These are phyloP conservation scores for Coleophoma eucalyptorum DNA, from an alignment of 2,329 filamentous ascomycete species.

Conservation along the genomic window DNA sequence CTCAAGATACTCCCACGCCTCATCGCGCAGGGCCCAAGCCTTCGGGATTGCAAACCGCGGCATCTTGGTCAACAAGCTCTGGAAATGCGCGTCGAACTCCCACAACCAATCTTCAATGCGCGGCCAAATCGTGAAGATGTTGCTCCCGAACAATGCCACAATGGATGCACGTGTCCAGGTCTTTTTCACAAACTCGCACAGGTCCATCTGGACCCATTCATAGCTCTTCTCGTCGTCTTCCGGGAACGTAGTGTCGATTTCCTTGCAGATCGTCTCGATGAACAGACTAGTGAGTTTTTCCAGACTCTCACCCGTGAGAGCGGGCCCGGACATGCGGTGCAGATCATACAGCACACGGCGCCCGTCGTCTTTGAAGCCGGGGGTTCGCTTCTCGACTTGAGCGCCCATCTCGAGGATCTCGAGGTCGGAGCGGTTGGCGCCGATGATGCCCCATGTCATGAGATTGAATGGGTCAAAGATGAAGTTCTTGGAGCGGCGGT, in stretches of 20 bases:
- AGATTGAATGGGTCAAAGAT: slow-evolving; percentile 15
- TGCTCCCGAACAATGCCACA: slow-evolving; percentile 14
- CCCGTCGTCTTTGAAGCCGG: slow-evolving; percentile 7
- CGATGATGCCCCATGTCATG: slow-evolving; percentile 9
- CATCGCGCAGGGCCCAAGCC: slow-evolving; percentile 9
- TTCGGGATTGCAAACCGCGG: slow-evolving; percentile 12
- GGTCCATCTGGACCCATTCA: slow-evolving; percentile 15
- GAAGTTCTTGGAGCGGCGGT: slow-evolving; percentile 15
- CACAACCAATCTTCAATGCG: slow-evolving; percentile 14
- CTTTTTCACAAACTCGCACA: slow-evolving; percentile 12
- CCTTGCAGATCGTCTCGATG: slow-evolving; percentile 8
- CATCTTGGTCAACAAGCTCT: slow-evolving; percentile 8
- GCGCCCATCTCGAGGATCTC: slow-evolving; percentile 12
- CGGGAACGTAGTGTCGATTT: slow-evolving; percentile 16
- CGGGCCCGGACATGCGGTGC: slow-evolving; percentile 7
- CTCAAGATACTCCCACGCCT: slow-evolving; percentile 6
- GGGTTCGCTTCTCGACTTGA: slow-evolving; percentile 2
- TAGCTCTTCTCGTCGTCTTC: slow-evolving; percentile 3
- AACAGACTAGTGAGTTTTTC: slow-evolving; percentile 11
- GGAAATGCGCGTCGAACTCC: slow-evolving; percentile 15
- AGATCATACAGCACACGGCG: slow-evolving; percentile 11
- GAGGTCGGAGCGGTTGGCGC: slow-evolving; percentile 13
- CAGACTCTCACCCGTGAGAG: slow-evolving; percentile 10
- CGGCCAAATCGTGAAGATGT: slow-evolving; percentile 17
- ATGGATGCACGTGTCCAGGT: slow-evolving; percentile 14